Evolutionary conservation across 352 stramenopile species (phyloP), one percentile per base, ranked within the genome.

Genomic region (Pythium sp.): DNA sequence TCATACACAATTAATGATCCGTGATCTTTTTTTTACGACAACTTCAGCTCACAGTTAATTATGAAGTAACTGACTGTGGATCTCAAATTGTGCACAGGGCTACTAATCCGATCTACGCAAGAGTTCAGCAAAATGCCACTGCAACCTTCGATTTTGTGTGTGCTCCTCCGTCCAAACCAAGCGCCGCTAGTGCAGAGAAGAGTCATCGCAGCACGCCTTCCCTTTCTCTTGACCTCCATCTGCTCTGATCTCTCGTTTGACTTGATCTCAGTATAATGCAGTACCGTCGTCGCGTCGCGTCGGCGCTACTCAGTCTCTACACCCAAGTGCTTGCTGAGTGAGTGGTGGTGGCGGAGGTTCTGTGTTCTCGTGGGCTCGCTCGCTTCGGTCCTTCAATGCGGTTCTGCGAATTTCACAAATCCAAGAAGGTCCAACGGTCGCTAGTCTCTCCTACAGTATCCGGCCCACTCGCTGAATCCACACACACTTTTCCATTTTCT

Each of bases 391-490:
- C 18, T 22, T 6, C 5, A 41, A 15, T 41, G 36, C 0, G 9
- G 8, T 41, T 41, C 36, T 43, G 36, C 36, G 36, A 12, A 43
- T 18, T 43, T 18, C 15, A 26, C 36, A 43, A 43, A 4, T 12
- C 12, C 36, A 43, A 43, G 36, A 56, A 53, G 0, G 18, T 53
- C 46, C 18, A 53, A 53, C 18, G 36, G 36, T 43, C 36, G 0
- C 43, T 49, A 15, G 24, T 34, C 24, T 34, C 51, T 58, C 51
- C 51, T 58, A 36, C 51, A 58, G 22, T 58, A 58, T 20, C 51
- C 24, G 24, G 9, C 24, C 24, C 24, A 58, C 53, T 58, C 11
- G 4, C 24, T 22, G 14, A 22, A 36, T 24, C 18, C 43, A 51
- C 43, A 8, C 6, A n/a, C 24, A 11, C 51, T 28, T 9, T 57